Evolutionary conservation across 331 rosid genomes (phyloP).

Genomic region (Malus hybrid): DNA sequence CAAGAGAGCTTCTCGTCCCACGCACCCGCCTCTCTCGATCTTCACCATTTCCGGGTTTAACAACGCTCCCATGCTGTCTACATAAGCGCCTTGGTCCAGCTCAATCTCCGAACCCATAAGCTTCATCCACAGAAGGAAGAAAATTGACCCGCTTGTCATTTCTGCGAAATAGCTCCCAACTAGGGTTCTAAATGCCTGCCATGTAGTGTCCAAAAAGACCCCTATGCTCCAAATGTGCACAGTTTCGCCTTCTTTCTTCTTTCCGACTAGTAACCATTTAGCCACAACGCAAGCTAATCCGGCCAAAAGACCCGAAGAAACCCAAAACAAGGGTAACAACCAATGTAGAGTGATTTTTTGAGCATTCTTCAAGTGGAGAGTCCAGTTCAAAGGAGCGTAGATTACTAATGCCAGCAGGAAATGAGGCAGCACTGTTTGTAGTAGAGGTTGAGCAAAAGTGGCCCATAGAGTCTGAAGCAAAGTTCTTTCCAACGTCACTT

Average conservation of each 20-base stretch:
- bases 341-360: constrained; percentile 35
- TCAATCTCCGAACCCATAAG: constrained; percentile 74
- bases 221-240: constrained; percentile 54
- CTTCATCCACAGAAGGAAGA: constrained; percentile 65
- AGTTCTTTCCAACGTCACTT: constrained; percentile 54
- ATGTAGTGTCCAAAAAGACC: constrained; percentile 63
- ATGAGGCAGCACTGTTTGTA: constrained; percentile 59
- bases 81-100: constrained; percentile 46
- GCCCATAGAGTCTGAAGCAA: constrained; percentile 58
- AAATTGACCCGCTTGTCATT: constrained; percentile 66
- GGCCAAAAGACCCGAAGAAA: constrained; percentile 55
- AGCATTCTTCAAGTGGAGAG: constrained; percentile 33
- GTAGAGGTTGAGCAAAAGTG: constrained; percentile 59
- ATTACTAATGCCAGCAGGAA: constrained; percentile 38
- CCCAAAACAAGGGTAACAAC: constrained; percentile 72
- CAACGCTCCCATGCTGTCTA: constrained; percentile 73
- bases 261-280: constrained; percentile 66
- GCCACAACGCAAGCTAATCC: constrained; percentile 53
- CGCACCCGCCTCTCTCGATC: constrained; percentile 68
- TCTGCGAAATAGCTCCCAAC: constrained; percentile 78
- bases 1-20: constrained; percentile 72
- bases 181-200: constrained; percentile 77
- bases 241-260: constrained; percentile 50
- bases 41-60: constrained; percentile 88
- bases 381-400: constrained; percentile 42